Evolutionary conservation across 2,329 filamentous ascomycete genomes (phyloP).

Genomic region (Hypoxylon sp.): DNA sequence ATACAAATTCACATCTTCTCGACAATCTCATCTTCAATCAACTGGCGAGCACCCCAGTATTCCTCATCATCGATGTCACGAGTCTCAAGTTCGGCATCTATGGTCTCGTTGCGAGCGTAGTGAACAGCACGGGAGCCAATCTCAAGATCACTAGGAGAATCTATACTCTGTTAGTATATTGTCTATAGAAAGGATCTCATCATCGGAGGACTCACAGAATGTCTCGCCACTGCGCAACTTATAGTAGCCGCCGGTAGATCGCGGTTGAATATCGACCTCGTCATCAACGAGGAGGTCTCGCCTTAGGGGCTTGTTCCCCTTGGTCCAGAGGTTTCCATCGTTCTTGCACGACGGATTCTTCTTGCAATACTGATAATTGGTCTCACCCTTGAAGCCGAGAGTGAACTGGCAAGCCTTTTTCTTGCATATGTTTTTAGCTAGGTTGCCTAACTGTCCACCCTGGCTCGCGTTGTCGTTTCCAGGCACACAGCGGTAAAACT

Average conservation of each 20-base stretch:
- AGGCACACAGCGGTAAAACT: not conserved
- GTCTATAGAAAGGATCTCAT: no score
- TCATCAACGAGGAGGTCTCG: not conserved
- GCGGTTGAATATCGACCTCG: not conserved
- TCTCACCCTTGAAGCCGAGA: not conserved
- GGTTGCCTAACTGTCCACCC: not conserved
- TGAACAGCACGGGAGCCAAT: no score
- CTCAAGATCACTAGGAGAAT: no score
- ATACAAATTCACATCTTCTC: no score
- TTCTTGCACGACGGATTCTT: not conserved
- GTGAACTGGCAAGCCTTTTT: no score
- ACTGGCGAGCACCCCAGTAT: no score
- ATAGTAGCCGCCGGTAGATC: not conserved
- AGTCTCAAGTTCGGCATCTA: no score
- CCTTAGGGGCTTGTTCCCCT: not conserved
- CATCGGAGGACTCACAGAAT: no score
- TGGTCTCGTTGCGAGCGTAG: no score
- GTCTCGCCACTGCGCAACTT: not conserved
- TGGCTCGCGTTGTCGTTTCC: not conserved
- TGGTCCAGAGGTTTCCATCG: constrained; percentile 4
- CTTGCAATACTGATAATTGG: not conserved
- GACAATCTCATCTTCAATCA: no score
- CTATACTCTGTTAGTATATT: no score
- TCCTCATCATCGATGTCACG: no score
- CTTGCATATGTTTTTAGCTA: not conserved